Conservation (phyloP, 2,329 filamentous ascomycete species). For the Monosporascus sp. region DNA sequence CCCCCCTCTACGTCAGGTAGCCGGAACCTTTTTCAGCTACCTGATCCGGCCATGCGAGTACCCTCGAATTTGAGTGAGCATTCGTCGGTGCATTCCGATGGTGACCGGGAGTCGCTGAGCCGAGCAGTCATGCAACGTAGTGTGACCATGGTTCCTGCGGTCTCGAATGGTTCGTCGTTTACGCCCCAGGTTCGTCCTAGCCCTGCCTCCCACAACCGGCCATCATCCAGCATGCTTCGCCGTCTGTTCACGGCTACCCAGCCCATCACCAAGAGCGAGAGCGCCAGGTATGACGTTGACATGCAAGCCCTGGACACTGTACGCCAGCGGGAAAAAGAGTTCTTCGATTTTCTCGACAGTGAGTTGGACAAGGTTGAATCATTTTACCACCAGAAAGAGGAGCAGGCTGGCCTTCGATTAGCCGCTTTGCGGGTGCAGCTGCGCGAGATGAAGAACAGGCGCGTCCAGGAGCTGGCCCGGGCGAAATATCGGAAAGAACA, state of each 20-base stretch:
- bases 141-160: constrained; percentile 24
- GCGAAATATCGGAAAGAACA: constrained; percentile 31
- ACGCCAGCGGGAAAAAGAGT: constrained; percentile 72
- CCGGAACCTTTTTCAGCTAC: constrained; percentile 44
- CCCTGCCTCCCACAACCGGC: constrained; percentile 15
- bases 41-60: constrained; percentile 46
- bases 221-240: constrained; percentile 26
- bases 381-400: constrained; percentile 85
- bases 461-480: constrained; percentile 64
- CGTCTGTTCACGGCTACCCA: constrained; percentile 36
- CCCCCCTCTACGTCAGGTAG: constrained; percentile 15
- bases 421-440: constrained; percentile 72
- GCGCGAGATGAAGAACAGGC: constrained; percentile 84
- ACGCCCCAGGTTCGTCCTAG: constrained; percentile 10
- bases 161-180: constrained; percentile 5
- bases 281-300: constrained; percentile 36
- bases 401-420: constrained; percentile 72
- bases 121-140: constrained; percentile 31
- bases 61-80: constrained; percentile 26
- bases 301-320: constrained; percentile 45
- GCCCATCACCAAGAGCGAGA: constrained; percentile 28
- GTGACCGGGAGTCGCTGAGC: constrained; percentile 10
- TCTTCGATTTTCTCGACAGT: constrained; percentile 76
- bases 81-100: constrained; percentile 7
- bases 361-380: constrained; percentile 88